Evolutionary conservation across 306 rosid species (phyloP), one percentile per base, ranked within the genome.

Genomic region (Fagus sylvatica): DNA sequence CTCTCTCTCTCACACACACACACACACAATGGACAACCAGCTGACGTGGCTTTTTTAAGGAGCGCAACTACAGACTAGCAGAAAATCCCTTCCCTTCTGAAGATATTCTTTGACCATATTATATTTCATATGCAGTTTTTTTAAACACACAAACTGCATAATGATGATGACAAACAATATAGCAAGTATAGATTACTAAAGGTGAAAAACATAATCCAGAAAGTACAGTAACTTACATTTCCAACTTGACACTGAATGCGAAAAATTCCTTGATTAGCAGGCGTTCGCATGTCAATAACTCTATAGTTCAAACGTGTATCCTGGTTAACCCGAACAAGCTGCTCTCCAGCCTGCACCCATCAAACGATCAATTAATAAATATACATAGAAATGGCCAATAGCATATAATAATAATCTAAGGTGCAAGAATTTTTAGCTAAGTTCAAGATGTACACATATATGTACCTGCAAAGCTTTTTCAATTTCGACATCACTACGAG

Each of bases 211-310:
- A 67, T 19, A 30, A 61, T 42, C 49, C n/a, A 76, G 34, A 71
- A 53, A 40, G 66, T 37, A 32, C 32, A 62, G 33, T 42, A 60
- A 74, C 84, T 84, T 81, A 90, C 98, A 36, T 41, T 76, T 74
- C 81, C 89, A 79, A 93, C 90, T 62, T 86, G 87, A 78, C 88
- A 68, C 61, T 90, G 93, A 76, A 93, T 87, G 28, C 87, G 85
- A 79, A 93, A 91, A 75, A 93, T 93, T 32, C 83, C 97, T 83
- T 89, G 97, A 82, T 93, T 91, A 3, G 98, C 96, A 2, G 97
- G 91, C 12, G 92, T 93, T 43, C 98, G 87, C 1, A 90, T 9
- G 73, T 93, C 98, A 32, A 93, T 81, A 6, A 91, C 96, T 79
- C 98, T 82, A 73, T 70, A 71, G 74, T 91, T 91, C 84, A 93